These are phyloP conservation scores for Nakaseomyces sp. DNA, from an alignment of 1,139 yeast species.

Conservation along the genomic window DNA sequence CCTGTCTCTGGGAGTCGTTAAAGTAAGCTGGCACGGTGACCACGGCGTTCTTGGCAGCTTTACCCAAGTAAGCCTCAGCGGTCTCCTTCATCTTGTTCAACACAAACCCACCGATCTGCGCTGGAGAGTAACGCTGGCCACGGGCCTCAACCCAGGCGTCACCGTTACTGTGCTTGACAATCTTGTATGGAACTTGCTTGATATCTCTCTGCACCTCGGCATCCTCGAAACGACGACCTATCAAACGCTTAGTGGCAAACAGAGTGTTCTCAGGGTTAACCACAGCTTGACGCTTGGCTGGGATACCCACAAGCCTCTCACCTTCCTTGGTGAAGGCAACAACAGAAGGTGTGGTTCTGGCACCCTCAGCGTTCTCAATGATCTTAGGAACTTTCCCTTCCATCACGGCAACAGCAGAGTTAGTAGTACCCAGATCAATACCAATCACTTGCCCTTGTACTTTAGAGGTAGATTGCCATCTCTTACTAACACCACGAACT, in stretches of 20 bases:
- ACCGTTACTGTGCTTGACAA: conserved; percentile 90
- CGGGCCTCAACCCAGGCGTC: conserved; percentile 99
- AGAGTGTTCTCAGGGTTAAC: conserved; percentile 97
- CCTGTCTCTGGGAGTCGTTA: conserved; percentile 98
- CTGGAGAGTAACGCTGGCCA: conserved; percentile 89
- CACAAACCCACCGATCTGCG: conserved; percentile 95
- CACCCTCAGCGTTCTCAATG: conserved; percentile 97
- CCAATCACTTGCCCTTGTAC: conserved; percentile 72
- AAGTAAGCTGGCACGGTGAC: conserved; percentile 97
- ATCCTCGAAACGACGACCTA: conserved; percentile 97
- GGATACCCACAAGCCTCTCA: conserved; percentile 93
- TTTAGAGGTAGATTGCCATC: conserved; percentile 40
- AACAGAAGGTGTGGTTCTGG: conserved; percentile 97
- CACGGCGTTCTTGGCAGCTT: conserved; percentile 80
- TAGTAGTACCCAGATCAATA: conserved; percentile 98
- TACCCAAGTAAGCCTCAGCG: conserved; percentile 86
- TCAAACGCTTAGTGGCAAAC: conserved; percentile 96
- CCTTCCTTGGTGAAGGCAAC: conserved; percentile 97
- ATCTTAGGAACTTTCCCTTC: conserved; percentile 95
- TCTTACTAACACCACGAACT: conserved; percentile 9
- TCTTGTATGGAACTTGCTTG: conserved; percentile 94
- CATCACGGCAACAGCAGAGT: conserved; percentile 98
- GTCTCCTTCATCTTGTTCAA: conserved; percentile 91
- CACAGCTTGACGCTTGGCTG: conserved; percentile 98
- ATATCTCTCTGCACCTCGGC: conserved; percentile 93